Evolutionary conservation across 2,329 filamentous ascomycete genomes (phyloP).

Genomic region (Lasiodiplodia sp.): DNA sequence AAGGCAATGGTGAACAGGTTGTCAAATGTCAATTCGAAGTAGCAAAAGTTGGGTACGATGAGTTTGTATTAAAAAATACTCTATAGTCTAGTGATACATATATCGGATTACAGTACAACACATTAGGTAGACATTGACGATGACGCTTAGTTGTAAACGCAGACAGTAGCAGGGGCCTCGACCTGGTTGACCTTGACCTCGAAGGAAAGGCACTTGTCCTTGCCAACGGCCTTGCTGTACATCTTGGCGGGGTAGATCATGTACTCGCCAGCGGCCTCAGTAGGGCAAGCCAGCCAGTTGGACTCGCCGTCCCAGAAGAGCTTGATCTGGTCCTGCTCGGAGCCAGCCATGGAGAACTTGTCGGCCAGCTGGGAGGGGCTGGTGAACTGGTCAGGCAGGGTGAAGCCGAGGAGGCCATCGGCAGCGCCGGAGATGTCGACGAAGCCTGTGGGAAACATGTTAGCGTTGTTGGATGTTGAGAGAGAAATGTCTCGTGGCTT

Average conservation of each 20-base stretch:
- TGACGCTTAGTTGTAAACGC: slow-evolving; percentile 7
- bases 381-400: not conserved
- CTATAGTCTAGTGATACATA: not conserved
- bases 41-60: no score
- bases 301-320: not conserved
- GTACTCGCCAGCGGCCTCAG: not conserved
- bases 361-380: not conserved
- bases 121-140: not conserved
- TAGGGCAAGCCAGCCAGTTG: slow-evolving; percentile 16
- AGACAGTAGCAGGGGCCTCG: slow-evolving; percentile 1
- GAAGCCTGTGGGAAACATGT: not conserved
- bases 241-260: slow-evolving; percentile 1
- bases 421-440: slow-evolving; percentile 18
- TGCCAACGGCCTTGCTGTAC: slow-evolving; percentile 1
- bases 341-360: slow-evolving; percentile 9
- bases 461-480: no score
- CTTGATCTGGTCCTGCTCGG: not conserved
- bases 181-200: not conserved
- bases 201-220: slow-evolving; percentile 12
- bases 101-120: not conserved
- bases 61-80: no score
- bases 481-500: no score
- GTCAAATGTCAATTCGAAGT: no score
- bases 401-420: slow-evolving; percentile 2
- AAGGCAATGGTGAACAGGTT: no score